phyloP scores from a whole-genome alignment of 2,329 filamentous ascomycete species.

The Aspergillus ustus region DNA sequence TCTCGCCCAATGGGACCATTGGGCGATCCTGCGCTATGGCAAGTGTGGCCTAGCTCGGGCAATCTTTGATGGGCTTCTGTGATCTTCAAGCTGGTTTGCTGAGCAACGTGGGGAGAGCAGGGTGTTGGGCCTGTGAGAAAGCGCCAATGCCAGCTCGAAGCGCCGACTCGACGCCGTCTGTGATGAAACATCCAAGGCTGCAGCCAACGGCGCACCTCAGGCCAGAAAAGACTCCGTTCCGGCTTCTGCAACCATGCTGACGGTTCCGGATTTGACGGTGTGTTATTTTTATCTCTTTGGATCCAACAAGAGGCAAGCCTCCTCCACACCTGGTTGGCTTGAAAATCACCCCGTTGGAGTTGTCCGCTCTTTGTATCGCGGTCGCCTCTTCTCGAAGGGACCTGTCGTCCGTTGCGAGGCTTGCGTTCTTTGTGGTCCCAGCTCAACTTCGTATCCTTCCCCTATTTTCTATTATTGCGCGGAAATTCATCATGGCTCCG shows the following conservation, averaged over 20 bases:
- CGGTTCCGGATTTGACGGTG: constrained; percentile 18
- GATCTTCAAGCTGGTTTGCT: constrained; percentile 24
- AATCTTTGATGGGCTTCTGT: constrained; percentile 13
- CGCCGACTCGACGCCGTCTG: constrained; percentile 36
- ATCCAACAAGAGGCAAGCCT: constrained; percentile 24
- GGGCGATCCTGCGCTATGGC: constrained; percentile 15
- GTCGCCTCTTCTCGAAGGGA: constrained; percentile 20
- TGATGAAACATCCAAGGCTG: constrained; percentile 37
- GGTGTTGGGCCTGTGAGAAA: constrained; percentile 22
- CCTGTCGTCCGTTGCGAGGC: constrained; percentile 23
- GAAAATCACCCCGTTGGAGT: constrained; percentile 30
- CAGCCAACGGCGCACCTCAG: constrained; percentile 25
- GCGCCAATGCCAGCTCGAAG: constrained; percentile 27
- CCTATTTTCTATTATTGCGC: constrained; percentile 17
- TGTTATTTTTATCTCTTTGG: constrained; percentile 30
- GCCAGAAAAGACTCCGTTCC: constrained; percentile 5
- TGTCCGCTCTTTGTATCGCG: constrained; percentile 33
- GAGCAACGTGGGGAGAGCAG: constrained; percentile 10
- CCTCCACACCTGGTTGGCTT: constrained; percentile 24
- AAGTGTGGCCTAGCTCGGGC: constrained; percentile 7
- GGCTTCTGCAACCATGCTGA: constrained; percentile 25
- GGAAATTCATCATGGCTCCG: constrained; percentile 34
- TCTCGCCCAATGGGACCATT: constrained; percentile 13
- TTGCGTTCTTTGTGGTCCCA: constrained; percentile 19
- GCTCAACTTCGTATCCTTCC: constrained; percentile 23